phyloP scores from a whole-genome alignment of 345 rosid species.

The Schrenkiella parvula region DNA sequence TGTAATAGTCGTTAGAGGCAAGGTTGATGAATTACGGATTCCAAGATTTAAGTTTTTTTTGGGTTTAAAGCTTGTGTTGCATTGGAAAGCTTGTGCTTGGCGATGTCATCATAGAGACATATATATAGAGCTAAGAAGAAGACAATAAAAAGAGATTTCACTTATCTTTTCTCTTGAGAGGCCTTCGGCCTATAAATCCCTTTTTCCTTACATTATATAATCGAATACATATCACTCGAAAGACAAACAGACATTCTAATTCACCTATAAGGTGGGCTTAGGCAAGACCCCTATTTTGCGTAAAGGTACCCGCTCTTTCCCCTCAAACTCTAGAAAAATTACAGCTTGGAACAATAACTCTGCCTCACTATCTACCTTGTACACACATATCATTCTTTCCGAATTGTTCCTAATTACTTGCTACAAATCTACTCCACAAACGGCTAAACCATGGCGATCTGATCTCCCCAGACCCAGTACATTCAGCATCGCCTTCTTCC shows the following conservation, averaged over 20 bases:
- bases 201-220: not conserved
- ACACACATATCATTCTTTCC: slow-evolving; percentile 17
- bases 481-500: slow-evolving; percentile 73
- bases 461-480: slow-evolving; percentile 78
- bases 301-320: not conserved
- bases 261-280: slow-evolving; percentile 3
- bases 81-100: not conserved
- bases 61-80: not conserved
- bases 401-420: slow-evolving; percentile 21
- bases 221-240: slow-evolving; percentile 19
- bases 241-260: slow-evolving; percentile 26
- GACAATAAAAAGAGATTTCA: not conserved
- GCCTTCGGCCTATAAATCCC: slow-evolving; percentile 34
- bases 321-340: slow-evolving; percentile 23
- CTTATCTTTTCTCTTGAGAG: not conserved
- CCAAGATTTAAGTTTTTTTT: not conserved
- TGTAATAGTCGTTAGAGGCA: not conserved
- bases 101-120: not conserved
- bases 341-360: slow-evolving; percentile 20
- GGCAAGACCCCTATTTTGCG: slow-evolving; percentile 14
- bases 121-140: not conserved
- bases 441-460: slow-evolving; percentile 52
- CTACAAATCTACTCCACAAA: slow-evolving; percentile 37
- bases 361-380: slow-evolving; percentile 29
- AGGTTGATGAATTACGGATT: not conserved